Conservation (phyloP, 257 asterid genomes). For the Sherardia arvensis region DNA sequence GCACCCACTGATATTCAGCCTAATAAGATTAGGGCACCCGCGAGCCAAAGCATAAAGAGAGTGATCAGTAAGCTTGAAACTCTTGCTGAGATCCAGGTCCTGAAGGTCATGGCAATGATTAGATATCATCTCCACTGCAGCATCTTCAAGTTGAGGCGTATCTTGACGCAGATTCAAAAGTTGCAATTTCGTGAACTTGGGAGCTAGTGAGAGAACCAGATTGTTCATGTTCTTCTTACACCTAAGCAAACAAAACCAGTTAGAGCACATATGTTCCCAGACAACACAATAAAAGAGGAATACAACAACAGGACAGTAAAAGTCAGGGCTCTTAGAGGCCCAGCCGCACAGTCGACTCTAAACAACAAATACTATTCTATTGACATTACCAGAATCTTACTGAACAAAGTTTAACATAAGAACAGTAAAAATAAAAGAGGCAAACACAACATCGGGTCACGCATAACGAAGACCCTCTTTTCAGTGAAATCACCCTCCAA, state of each 20-base stretch:
- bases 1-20: conserved; percentile 90
- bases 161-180: conserved; percentile 69
- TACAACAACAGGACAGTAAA: background rate
- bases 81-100: conserved; percentile 90
- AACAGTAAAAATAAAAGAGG: background rate
- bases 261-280: background rate
- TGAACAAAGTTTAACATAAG: background rate
- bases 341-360: background rate
- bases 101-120: conserved; percentile 58
- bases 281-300: background rate
- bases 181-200: conserved; percentile 70
- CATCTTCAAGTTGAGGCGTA: conserved; percentile 71
- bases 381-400: background rate
- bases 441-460: background rate
- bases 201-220: conserved; percentile 59
- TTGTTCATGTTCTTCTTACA: conserved; percentile 89
- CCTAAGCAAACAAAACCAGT: conserved; percentile 30
- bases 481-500: background rate
- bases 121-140: conserved; percentile 61
- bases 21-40: conserved; percentile 66
- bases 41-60: conserved; percentile 71
- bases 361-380: background rate
- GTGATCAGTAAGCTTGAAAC: conserved; percentile 67
- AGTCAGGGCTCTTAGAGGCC: too few relatives aligned
- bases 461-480: background rate